A percentile compares a stretch with the other conserved stretches of the same genome.
These are phyloP conservation scores for Phycomyces blakesleeanus DNA, from an alignment of 192 early-diverging fungal species.

Conservation along the genomic window DNA sequence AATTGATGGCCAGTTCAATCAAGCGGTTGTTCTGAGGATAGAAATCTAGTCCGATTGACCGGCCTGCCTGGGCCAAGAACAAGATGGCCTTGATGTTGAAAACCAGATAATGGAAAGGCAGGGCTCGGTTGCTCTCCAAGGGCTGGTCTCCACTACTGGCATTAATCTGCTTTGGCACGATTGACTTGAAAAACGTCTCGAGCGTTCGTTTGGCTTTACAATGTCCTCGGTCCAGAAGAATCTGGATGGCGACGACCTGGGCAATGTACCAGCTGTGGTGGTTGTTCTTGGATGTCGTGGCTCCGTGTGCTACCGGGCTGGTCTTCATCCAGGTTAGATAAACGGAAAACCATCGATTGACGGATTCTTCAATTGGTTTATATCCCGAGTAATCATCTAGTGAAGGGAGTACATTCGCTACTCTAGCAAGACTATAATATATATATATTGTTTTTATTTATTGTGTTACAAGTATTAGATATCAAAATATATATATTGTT, in stretches of 20 bases:
- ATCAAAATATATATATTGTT: neutral
- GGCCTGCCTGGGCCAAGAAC: constrained; percentile 14
- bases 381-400: constrained; percentile 5
- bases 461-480: too few relatives aligned
- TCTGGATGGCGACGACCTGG: constrained; percentile 27
- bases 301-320: constrained; percentile 25
- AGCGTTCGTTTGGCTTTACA: constrained; percentile 1
- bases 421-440: constrained; percentile 15
- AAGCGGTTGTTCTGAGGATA: constrained; percentile 1
- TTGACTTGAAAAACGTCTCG: constrained; percentile 10
- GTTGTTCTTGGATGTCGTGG: constrained; percentile 21
- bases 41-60: neutral
- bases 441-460: too few relatives aligned
- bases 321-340: constrained; percentile 33
- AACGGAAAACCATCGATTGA: constrained; percentile 20
- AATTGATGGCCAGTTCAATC: constrained; percentile 20
- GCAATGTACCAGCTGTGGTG: constrained; percentile 34
- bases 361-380: neutral
- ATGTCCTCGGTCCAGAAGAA: constrained; percentile 3
- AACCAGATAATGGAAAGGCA: constrained; percentile 34
- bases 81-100: constrained; percentile 37
- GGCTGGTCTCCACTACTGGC: constrained; percentile 33
- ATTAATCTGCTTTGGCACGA: constrained; percentile 19
- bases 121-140: constrained; percentile 24
- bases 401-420: constrained; percentile 31